Evolutionary conservation across 441 rosid genomes (phyloP), one percentile per base, ranked within the genome.

Genomic region (Gossypium lobatum): DNA sequence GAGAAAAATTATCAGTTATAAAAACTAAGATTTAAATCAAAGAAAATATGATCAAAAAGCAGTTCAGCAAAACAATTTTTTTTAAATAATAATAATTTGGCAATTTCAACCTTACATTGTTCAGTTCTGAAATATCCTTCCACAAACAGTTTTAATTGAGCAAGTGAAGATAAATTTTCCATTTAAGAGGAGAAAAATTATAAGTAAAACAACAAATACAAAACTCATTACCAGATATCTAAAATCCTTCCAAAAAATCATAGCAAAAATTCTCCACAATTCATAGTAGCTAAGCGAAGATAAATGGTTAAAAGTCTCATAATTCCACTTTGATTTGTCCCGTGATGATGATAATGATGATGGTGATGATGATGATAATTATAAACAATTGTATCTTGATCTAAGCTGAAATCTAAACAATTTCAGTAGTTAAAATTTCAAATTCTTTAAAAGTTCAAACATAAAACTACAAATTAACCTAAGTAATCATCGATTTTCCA

Each of bases 11-110:
- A n/a, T 48, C 59, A 67, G 39, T 25, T 10, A 20, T 55, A 55
- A 20, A 54, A 55, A 18, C 42, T 7, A 37, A 37, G 42, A 37
- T 37, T 37, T 37, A 37, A 37, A 37, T 37, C 42, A 37, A 17
- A 75, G 69, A 42, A 62, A 61, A 46, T 21, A 34, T 10, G 39
- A 13, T 31, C 52, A 57, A 14, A 28, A 80, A 21, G 25, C 70
- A 75, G 23, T 50, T 25, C n/a, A 73, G 13, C 25, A 48, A 28
- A 17, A 73, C 42, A 7, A 7, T 7, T 37, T 37, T 37, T 37
- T 37, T 7, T 0, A 37, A 37, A 37, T 37, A 37, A 37, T 37
- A 37, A 37, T 37, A 37, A 37, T 37, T 37, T 37, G 7, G 46
- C 34, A 72, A 45, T 20, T 21, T 62, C 66, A 71, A 26, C 61